Conservation (phyloP, 768 basidiomycete species). For the Lactarius hengduanensis region DNA sequence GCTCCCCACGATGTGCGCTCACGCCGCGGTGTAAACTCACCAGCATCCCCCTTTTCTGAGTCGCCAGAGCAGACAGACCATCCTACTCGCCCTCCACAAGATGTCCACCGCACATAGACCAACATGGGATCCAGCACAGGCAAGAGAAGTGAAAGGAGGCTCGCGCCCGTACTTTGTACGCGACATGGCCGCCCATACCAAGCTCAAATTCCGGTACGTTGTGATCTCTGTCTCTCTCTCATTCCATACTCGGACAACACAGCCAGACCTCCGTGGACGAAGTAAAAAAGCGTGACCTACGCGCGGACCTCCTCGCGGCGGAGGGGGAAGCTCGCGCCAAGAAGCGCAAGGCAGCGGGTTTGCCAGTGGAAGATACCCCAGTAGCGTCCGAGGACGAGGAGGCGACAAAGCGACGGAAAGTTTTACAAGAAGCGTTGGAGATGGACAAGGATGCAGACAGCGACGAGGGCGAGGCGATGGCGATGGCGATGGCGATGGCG, state of each 20-base stretch:
- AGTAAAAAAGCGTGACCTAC: slow-evolving; percentile 68
- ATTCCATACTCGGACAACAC: slow-evolving; percentile 56
- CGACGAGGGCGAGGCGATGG: slow-evolving; percentile 60
- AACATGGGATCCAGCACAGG: slow-evolving; percentile 97
- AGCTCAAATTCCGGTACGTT: slow-evolving; percentile 91
- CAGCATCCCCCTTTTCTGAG: too few relatives aligned
- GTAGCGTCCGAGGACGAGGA: slow-evolving; percentile 54
- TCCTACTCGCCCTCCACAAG: not conserved
- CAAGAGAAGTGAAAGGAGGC: slow-evolving; percentile 86
- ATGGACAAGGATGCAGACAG: slow-evolving; percentile 90
- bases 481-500: slow-evolving; percentile 44
- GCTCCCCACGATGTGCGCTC: too few relatives aligned
- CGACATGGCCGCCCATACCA: slow-evolving; percentile 94
- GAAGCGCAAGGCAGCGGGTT: slow-evolving; percentile 90
- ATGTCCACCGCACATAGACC: slow-evolving; percentile 88
- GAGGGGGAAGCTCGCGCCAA: slow-evolving; percentile 86
- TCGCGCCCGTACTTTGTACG: slow-evolving; percentile 91
- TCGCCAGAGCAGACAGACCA: too few relatives aligned
- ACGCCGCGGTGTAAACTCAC: too few relatives aligned
- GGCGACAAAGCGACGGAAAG: slow-evolving; percentile 76
- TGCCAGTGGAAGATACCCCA: slow-evolving; percentile 40
- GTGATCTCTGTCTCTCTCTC: not conserved
- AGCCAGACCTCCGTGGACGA: slow-evolving; percentile 85
- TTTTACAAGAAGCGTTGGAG: slow-evolving; percentile 82
- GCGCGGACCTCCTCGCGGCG: slow-evolving; percentile 77